Conservation (phyloP, 1,284 basidiomycete genomes). For the Lignosus rhinocerotis region DNA sequence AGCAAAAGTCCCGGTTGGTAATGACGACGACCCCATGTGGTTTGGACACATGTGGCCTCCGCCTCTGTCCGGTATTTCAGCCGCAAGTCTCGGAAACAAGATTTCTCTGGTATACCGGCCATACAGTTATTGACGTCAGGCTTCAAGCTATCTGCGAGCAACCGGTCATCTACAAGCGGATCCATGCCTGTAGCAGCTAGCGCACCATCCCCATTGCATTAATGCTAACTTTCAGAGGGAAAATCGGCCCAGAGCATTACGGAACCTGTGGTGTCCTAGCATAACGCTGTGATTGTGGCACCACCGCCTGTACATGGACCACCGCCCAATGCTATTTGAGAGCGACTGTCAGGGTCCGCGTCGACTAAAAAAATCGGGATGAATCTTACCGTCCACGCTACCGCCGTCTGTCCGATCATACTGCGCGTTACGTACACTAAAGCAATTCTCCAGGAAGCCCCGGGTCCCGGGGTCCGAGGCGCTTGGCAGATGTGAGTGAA, state of each 20-base stretch:
- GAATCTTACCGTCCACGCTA: slow-evolving; percentile 16
- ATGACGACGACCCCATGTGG: slow-evolving; percentile 12
- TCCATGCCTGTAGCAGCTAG: slow-evolving; percentile 10
- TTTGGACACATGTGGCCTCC: not conserved
- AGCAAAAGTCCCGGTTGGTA: slow-evolving; percentile 12
- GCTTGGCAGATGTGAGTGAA: slow-evolving; percentile 11
- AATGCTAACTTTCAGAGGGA: not conserved
- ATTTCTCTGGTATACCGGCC: slow-evolving; percentile 11
- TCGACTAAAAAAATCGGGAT: slow-evolving; percentile 3
- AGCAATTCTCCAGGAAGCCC: slow-evolving; percentile 9
- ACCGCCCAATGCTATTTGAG: slow-evolving; percentile 3
- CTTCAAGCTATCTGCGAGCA: not conserved
- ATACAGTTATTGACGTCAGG: slow-evolving; percentile 19
- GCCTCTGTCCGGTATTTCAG: slow-evolving; percentile 14
- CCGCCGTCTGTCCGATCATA: slow-evolving; percentile 18
- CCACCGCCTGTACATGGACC: not conserved
- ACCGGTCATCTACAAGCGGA: slow-evolving; percentile 3
- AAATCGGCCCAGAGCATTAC: not conserved
- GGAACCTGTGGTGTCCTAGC: slow-evolving; percentile 4
- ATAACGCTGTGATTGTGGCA: slow-evolving; percentile 21
- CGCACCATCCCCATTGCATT: not conserved
- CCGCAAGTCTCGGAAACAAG: slow-evolving; percentile 5
- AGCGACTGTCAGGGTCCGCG: slow-evolving; percentile 8
- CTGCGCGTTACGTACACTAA: slow-evolving; percentile 19
- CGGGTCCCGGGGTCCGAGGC: slow-evolving; percentile 14